phyloP scores from a whole-genome alignment of 331 rosid genomes.

The Dryas integrifolia region DNA sequence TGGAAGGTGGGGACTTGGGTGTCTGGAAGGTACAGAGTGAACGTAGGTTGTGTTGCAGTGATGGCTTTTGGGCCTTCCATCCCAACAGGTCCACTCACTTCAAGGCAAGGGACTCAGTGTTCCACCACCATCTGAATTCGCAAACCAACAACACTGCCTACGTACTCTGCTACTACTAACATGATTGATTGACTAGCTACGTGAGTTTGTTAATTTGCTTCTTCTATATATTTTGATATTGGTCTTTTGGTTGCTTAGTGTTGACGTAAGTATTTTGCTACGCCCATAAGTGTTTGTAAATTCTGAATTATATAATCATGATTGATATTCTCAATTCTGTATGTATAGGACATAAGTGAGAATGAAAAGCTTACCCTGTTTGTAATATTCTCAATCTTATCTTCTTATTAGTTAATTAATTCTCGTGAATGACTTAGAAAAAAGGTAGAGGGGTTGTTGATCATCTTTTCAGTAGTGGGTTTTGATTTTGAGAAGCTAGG shows the following conservation, averaged over 20 bases:
- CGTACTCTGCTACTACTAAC: background rate
- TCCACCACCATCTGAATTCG: slow-evolving; percentile 55
- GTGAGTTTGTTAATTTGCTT: slow-evolving; percentile 1
- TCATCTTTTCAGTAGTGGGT: background rate
- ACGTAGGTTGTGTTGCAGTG: slow-evolving; percentile 66
- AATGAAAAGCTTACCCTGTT: slow-evolving; percentile 26
- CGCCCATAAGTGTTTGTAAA: slow-evolving; percentile 34
- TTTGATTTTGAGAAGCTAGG: background rate
- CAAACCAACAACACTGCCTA: background rate
- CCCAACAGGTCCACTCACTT: slow-evolving; percentile 46
- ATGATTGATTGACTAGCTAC: background rate
- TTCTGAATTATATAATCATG: slow-evolving; percentile 21
- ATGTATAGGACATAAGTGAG: slow-evolving; percentile 33
- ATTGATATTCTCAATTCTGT: slow-evolving; percentile 19
- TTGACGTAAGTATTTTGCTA: slow-evolving; percentile 21
- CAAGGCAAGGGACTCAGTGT: slow-evolving; percentile 62
- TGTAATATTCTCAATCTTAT: slow-evolving; percentile 20
- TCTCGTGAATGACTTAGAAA: background rate
- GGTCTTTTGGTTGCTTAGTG: slow-evolving; percentile 32
- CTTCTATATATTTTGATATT: background rate
- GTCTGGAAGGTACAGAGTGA: slow-evolving; percentile 69
- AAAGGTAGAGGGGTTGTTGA: background rate
- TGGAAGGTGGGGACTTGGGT: slow-evolving; percentile 98
- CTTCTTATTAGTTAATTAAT: background rate
- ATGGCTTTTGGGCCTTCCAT: slow-evolving; percentile 57